Base-by-base conservation (phyloP, 208 protist species). In the Trypanosoma congolense region DNA sequence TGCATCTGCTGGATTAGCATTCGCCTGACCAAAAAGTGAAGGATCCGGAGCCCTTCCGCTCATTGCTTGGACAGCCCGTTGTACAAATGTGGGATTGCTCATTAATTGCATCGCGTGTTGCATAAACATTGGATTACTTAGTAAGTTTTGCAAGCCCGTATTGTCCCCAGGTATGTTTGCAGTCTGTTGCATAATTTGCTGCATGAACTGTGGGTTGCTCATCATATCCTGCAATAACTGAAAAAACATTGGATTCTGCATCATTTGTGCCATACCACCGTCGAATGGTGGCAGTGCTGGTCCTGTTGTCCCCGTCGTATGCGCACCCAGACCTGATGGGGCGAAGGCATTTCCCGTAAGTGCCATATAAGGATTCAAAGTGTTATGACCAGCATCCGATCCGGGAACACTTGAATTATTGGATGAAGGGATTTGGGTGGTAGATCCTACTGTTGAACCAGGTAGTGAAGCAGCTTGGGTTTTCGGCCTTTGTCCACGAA, bases 361-460 rank as follows among this genome's bases (percentile, higher is more conserved):
- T 6, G 75, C 70, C 28, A 75, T 77, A 52, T 93, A 93, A 18
- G 86, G 86, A 42, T 93, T 93, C 0, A 53, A 47, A 14, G 44
- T 41, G 16, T 55, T 41, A 44, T 48, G 31, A 21, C 57, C 24
- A 35, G 25, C 19, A 10, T 22, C 8, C 16, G 70, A 46, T 35
- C 12, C 48, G 12, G 18, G 9, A 18, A 58, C 22, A 38, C 44
- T 33, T 55, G 35, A 3, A 48, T 21, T 56, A 44, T 42, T 60
- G 18, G 55, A 10, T 10, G 66, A 31, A 22, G 57, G 2, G 4
- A 53, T 29, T 56, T 35, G 31, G 19, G 44, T 52, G 35, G 29
- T 33, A 33, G 58, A n/a, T 8, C 40, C 38, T 24, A 52, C 44
- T 50, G n/a, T 42, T 30, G 47, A 22, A 29, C 62, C 21, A 10